Base-by-base conservation (phyloP, 805 yeast species). In the Lipomyces chichibuensis region DNA sequence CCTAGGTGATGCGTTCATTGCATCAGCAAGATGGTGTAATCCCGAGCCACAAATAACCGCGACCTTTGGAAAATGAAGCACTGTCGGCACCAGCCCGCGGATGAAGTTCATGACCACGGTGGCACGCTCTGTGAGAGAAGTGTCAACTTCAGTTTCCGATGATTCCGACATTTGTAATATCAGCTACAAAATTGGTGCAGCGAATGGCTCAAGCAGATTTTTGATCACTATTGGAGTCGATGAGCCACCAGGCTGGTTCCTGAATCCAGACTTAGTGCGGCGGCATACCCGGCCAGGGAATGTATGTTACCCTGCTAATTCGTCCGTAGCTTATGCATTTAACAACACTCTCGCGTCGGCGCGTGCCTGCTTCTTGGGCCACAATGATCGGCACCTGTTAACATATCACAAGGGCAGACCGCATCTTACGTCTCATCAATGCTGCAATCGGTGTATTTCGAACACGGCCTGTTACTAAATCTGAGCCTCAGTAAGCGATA, bases 31-130 rank as follows among this genome's bases (percentile, higher is more conserved):
- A 0, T 96, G 96, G 13, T 97, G 96, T 20, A 94, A 82, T 0
- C 99, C 99, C 3, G 97, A 90, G 6, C 99, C 99, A 79, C 98
- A 93, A 62, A 94, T 90, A 70, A 94, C 89, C 65, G 92, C 84
- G 0, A 86, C 87, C 67, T 85, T 80, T 1, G 97, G 97, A 13
- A 52, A 14, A 17, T 56, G 55, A n/a, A 69, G 62, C 46, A 35
- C 58, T 20, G 29, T 56, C 6, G 60, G 67, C 8, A 63, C 43
- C 65, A 61, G 27, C 57, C 17, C 57, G 23, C 62, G 60, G 64
- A 75, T 57, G 49, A 43, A 65, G 49, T 60, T 66, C 14, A 53
- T 37, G 17, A 52, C 60, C 13, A 46, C 56, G 6, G 53, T 23
- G 7, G 69, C 69, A 13, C 63, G 65, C 46, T 58, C 59, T 14